A percentile compares a stretch with the other conserved stretches of the same genome.
These are phyloP conservation scores for Penicillium frequentans DNA, from an alignment of 2,329 filamentous ascomycete genomes.

Conservation along the genomic window DNA sequence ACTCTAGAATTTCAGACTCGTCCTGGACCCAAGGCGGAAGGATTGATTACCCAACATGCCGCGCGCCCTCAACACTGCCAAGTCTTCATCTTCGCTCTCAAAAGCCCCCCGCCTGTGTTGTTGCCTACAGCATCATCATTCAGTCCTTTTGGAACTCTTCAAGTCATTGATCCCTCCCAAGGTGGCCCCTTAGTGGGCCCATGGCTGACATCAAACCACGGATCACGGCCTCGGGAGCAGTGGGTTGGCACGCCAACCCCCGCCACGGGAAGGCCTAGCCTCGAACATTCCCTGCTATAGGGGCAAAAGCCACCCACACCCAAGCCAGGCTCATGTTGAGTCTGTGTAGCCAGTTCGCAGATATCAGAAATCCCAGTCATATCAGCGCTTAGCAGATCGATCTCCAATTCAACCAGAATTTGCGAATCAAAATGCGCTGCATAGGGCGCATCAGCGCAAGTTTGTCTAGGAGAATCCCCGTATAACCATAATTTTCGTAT, in stretches of 20 bases:
- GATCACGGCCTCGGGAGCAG: not conserved
- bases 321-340: not conserved
- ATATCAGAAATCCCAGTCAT: not conserved
- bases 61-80: not conserved
- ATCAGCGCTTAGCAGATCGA: not conserved
- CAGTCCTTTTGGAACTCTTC: not conserved
- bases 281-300: not conserved
- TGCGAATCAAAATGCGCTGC: not conserved
- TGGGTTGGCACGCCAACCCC: conserved; percentile 10
- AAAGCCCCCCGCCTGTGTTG: not conserved
- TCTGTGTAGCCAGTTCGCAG: conserved; percentile 7
- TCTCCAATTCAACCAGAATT: not conserved
- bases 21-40: not conserved
- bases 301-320: not conserved
- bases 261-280: not conserved
- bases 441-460: not conserved
- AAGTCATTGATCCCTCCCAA: not conserved
- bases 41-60: not conserved
- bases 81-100: not conserved
- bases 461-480: not conserved
- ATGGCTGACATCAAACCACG: conserved; percentile 1
- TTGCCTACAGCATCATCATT: not conserved
- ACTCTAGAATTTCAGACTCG: not conserved
- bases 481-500: not conserved
- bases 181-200: not conserved